These are phyloP conservation scores for Colletotrichum chlorophyti DNA, from an alignment of 2,329 filamentous ascomycete genomes.

Conservation along the genomic window DNA sequence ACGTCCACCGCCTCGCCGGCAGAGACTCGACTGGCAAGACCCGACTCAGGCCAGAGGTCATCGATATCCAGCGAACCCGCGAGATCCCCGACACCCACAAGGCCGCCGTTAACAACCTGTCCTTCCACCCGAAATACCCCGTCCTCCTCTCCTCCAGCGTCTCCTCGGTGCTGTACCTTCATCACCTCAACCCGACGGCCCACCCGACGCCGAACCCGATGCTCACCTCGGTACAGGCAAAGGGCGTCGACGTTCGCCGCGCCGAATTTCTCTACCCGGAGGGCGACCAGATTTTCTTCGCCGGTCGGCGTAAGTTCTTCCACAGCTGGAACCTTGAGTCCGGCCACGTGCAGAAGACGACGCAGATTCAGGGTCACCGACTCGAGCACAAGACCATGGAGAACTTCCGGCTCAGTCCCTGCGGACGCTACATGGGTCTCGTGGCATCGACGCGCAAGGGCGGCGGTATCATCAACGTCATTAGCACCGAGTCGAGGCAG, in stretches of 20 bases:
- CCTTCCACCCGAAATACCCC: conserved; percentile 88
- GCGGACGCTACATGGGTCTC: conserved; percentile 85
- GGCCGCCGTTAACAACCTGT: conserved; percentile 81
- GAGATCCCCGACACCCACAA: conserved; percentile 83
- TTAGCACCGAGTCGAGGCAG: conserved; percentile 81
- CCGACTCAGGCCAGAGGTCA: conserved; percentile 82
- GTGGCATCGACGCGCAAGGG: conserved; percentile 82
- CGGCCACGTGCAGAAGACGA: conserved; percentile 83
- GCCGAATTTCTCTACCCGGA: conserved; percentile 78
- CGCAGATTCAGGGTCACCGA: conserved; percentile 75
- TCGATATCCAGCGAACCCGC: conserved; percentile 89
- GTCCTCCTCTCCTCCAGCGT: conserved; percentile 89
- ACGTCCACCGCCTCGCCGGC: conserved; percentile 71
- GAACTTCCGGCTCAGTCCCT: conserved; percentile 84
- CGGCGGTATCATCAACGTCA: conserved; percentile 85
- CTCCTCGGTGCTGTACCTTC: conserved; percentile 84
- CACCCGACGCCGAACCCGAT: conserved; percentile 84
- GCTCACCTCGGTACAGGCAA: conserved; percentile 87
- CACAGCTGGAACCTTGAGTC: conserved; percentile 91
- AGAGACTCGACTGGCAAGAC: conserved; percentile 55
- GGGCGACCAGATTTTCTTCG: conserved; percentile 84
- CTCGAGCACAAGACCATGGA: conserved; percentile 92
- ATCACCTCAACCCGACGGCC: conserved; percentile 82
- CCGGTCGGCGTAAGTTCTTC: conserved; percentile 88
- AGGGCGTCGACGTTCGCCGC: conserved; percentile 81